Conservation (phyloP, 306 rosid species). For the Quillaja saponaria region DNA sequence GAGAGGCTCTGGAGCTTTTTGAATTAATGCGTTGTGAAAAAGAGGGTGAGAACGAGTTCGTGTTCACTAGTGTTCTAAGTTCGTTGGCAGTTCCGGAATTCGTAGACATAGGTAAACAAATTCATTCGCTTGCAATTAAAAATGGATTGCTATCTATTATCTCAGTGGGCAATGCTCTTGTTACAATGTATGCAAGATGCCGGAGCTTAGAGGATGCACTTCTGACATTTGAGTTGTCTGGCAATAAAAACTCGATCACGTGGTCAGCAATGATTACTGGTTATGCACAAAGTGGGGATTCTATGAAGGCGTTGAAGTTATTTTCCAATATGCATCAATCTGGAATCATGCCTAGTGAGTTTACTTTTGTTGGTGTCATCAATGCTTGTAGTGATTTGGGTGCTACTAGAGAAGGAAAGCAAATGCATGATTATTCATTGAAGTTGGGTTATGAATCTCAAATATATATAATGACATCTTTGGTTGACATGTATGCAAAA, state of each 20-base stretch:
- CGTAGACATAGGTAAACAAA: slow-evolving; percentile 55
- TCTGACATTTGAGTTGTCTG: slow-evolving; percentile 49
- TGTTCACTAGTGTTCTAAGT: slow-evolving; percentile 66
- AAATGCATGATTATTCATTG: slow-evolving; percentile 64
- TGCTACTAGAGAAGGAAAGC: slow-evolving; percentile 67
- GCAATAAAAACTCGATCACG: slow-evolving; percentile 71
- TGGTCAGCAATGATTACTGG: slow-evolving; percentile 92
- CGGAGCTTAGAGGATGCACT: slow-evolving; percentile 74
- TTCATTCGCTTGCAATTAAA: slow-evolving; percentile 67
- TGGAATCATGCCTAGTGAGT: slow-evolving; percentile 60
- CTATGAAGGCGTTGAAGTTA: slow-evolving; percentile 55
- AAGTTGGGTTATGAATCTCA: slow-evolving; percentile 77
- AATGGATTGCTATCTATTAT: slow-evolving; percentile 56
- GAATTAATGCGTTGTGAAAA: slow-evolving; percentile 38
- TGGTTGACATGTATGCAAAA: slow-evolving; percentile 91
- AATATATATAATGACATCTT: slow-evolving; percentile 64
- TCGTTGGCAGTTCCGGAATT: slow-evolving; percentile 39
- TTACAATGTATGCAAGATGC: slow-evolving; percentile 81
- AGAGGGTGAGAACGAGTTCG: slow-evolving; percentile 51
- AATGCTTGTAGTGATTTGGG: slow-evolving; percentile 72
- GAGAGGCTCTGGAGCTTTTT: slow-evolving; percentile 56
- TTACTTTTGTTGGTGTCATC: slow-evolving; percentile 72
- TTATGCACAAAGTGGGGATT: slow-evolving; percentile 75
- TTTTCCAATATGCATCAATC: slow-evolving; percentile 62
- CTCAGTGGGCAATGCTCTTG: slow-evolving; percentile 73